Evolutionary conservation across 768 basidiomycete species (phyloP), one percentile per base, ranked within the genome.

Genomic region (Vararia minispora): DNA sequence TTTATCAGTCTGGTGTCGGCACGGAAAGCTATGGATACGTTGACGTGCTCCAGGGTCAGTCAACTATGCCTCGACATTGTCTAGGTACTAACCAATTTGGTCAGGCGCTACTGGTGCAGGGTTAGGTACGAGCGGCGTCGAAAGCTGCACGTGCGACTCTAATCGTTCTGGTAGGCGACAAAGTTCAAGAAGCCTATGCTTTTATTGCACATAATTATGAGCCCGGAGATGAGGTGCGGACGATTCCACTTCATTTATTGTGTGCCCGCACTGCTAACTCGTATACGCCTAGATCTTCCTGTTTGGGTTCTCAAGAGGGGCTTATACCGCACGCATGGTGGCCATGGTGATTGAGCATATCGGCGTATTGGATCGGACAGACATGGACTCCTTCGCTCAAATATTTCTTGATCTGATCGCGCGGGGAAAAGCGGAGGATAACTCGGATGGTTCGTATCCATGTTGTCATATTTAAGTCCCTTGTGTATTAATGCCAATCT

Each of bases 141-240:
- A 17, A n/a, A 10, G 5, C n/a, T 23, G 26, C 13, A 20, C 28
- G 14, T 32, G 14, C 35, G 41, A 14, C 16, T 28, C 48, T 22
- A 37, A n/a, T 33, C 17, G 9, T n/a, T 17, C 27, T 23, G 33
- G 11, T 46, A 83, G 79, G 60, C 28, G 76, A 77, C 41, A 83
- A 85, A 50, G 77, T 85, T 2, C 76, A 84, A 57, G 79, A 84
- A 46, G 81, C 75, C 24, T 82, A 83, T 58, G 77, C 71, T n/a
- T 85, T 85, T 51, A 77, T 85, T 48, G 72, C 82, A 16, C 79
- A 85, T 45, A 85, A 85, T 46, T 85, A 75, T 47, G 60, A 58
- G 34, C 73, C 74, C 12, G 81, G 79, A 34, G 82, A 85, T 55
- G 81, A 85, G 64, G 81, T 79, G 46, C 17, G 50, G 12, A 24